A percentile compares a stretch with the other conserved stretches of the same genome.
These are phyloP conservation scores for Wallemia hederae DNA, from an alignment of 1,284 basidiomycete genomes.

Conservation along the genomic window DNA sequence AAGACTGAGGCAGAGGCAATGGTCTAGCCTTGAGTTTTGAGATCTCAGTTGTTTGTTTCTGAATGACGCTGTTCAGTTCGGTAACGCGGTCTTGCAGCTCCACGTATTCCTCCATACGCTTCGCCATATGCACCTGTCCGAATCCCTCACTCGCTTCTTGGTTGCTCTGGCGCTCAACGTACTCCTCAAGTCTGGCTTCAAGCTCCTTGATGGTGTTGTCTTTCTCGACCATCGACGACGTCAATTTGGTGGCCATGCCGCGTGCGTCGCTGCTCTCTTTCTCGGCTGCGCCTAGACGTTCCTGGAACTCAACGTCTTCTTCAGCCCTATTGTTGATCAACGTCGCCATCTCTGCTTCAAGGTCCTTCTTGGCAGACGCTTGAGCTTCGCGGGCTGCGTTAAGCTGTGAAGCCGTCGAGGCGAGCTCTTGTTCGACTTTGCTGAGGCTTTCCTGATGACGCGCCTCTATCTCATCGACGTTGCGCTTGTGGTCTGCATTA, in stretches of 20 bases:
- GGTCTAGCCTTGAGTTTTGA: not conserved
- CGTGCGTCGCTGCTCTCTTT: not conserved
- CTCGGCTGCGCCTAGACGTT: not conserved
- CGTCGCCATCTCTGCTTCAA: not conserved
- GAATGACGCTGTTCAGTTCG: not conserved
- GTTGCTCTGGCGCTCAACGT: not conserved
- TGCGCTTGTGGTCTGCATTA: not conserved
- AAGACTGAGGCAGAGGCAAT: not conserved
- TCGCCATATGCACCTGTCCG: not conserved
- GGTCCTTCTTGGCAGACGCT: not conserved
- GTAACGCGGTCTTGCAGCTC: not conserved
- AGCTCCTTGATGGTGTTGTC: not conserved
- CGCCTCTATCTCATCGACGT: not conserved
- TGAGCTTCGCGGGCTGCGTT: not conserved
- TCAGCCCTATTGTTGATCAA: not conserved
- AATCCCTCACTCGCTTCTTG: not conserved
- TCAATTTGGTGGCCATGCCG: not conserved
- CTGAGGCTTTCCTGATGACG: not conserved
- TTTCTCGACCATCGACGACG: not conserved
- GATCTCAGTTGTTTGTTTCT: not conserved
- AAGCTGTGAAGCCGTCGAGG: not conserved
- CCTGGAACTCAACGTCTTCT: not conserved
- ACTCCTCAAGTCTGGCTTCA: not conserved
- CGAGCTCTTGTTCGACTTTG: not conserved
- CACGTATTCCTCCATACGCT: slow-evolving; percentile 1